Base-by-base conservation (phyloP, 2,329 filamentous ascomycete species). In the Cytospora leucostoma region DNA sequence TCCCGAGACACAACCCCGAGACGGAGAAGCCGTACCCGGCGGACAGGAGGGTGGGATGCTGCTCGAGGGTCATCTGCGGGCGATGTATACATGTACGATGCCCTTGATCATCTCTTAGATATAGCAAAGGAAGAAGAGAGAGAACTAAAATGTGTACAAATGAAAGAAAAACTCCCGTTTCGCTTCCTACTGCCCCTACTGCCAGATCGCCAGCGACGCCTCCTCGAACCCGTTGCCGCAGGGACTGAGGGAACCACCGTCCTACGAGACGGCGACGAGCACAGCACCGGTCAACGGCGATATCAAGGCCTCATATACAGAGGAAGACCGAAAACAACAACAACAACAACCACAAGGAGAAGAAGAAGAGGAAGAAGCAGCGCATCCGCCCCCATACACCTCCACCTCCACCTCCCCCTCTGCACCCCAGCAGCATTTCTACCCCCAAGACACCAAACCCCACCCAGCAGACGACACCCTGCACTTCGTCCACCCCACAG, bases 401-500 rank as follows among this genome's bases (percentile, higher is more conserved):
- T 17, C 32, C 10, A 17, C n/a, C 35, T 4, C 32, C 44, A 4
- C 33, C 21, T 3, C 47, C 55, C 10, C 21, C 37, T n/a, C 27
- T 4, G 4, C 27, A 4, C 27, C 27, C 27, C 27, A 27, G 27
- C 27, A 27, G 27, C 27, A 19, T 38, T 38, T 4, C 32, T 12
- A 15, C 7, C n/a, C 44, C 47, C 53, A 37, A 19, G 27, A 53
- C 21, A 38, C 47, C 4, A 58, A 57, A 2, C 17, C 53, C 33
- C n/a, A 17, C 35, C 44, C 44, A 0, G n/a, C 44, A 10, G 15
- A n/a, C 1, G 89, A 93, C 73, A 86, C 87, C 3, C 77, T 93
- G 15, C 91, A 95, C 74, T 92, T 92, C 74, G 79, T 95, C 56
- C 80, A 90, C 70, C 88, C 90, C 63, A 76, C 79, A n/a, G 80